Conservation (phyloP, 108 stramenopile species). For the Cyclotella baltica region DNA sequence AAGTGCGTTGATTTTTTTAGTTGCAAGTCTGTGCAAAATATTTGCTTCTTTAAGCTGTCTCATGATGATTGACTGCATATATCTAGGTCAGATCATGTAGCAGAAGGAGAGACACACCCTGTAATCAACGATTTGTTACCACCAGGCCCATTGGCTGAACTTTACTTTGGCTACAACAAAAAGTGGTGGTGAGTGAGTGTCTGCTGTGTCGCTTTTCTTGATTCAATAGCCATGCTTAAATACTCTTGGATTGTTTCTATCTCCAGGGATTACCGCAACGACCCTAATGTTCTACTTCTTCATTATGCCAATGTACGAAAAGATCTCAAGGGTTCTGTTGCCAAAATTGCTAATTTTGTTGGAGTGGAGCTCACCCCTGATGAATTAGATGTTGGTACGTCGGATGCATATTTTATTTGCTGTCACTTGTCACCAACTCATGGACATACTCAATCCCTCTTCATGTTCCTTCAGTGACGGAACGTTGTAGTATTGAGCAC, state of each 20-base stretch:
- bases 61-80: neutral
- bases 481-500: slow-evolving; percentile 53
- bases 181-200: slow-evolving; percentile 36
- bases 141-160: slow-evolving; percentile 19
- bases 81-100: neutral
- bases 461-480: slow-evolving; percentile 12
- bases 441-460: neutral
- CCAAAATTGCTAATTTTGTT: slow-evolving; percentile 52
- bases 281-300: slow-evolving; percentile 53
- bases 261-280: slow-evolving; percentile 43
- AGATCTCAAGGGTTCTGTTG: slow-evolving; percentile 43
- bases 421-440: neutral
- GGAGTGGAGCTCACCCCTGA: slow-evolving; percentile 35
- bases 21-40: too few species aligned
- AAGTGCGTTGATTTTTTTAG: neutral
- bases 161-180: slow-evolving; percentile 49
- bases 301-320: slow-evolving; percentile 53
- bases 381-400: slow-evolving; percentile 24
- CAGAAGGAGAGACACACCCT: slow-evolving; percentile 30
- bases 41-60: too few species aligned
- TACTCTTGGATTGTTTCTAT: neutral
- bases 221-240: too few species aligned
- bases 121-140: slow-evolving; percentile 44
- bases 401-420: neutral
- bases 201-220: neutral